Percentiles rank a stretch among this genome's conserved stretches.
Conservation (phyloP, 202 grass and related monocot species). For the Cymbopogon flexuosus region DNA sequence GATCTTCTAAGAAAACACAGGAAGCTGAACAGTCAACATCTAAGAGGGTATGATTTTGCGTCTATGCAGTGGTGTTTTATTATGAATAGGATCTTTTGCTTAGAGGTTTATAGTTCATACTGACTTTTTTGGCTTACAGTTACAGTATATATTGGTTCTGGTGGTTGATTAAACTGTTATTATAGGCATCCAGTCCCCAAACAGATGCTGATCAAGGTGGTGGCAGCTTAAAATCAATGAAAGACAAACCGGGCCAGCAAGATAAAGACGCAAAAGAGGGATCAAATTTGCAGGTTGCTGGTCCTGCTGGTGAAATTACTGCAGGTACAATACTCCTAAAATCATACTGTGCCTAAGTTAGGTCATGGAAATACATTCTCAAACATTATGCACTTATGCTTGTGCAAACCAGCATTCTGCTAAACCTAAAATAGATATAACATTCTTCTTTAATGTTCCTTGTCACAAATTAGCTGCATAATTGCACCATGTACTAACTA, state of each 20-base stretch:
- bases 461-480: background rate
- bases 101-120: constrained; percentile 12
- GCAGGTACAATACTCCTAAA: constrained; percentile 55
- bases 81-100: background rate
- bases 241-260: constrained; percentile 67
- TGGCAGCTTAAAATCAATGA: constrained; percentile 64
- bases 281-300: constrained; percentile 83
- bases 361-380: background rate
- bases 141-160: background rate
- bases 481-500: background rate
- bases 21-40: constrained; percentile 71
- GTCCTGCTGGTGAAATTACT: constrained; percentile 87
- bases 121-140: background rate
- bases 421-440: constrained; percentile 16
- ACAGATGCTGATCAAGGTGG: constrained; percentile 47
- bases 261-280: constrained; percentile 76
- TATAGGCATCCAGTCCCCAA: constrained; percentile 77
- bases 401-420: constrained; percentile 6
- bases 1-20: constrained; percentile 83
- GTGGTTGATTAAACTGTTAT: constrained; percentile 32
- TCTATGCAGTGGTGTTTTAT: constrained; percentile 12
- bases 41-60: constrained; percentile 50
- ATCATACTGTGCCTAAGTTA: constrained; percentile 20
- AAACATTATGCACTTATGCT: background rate
- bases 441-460: background rate